Evolutionary conservation across 169 alveolate genomes (phyloP).

Genomic region (Plasmodium falciparum): DNA sequence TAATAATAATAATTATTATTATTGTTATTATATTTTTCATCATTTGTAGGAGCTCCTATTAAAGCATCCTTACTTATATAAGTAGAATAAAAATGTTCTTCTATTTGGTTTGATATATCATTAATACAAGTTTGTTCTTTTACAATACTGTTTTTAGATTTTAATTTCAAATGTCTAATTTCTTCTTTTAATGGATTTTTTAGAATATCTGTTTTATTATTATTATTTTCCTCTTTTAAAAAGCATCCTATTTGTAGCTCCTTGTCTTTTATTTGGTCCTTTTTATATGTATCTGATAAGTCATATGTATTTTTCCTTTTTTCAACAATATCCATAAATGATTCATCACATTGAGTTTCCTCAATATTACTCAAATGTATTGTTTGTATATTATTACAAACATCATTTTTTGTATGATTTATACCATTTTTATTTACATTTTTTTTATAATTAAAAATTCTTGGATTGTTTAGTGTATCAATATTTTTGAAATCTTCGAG

Average conservation of each 20-base stretch:
- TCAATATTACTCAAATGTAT: background rate
- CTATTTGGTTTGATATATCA: background rate
- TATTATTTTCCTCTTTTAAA: constrained; percentile 4
- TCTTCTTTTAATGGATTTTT: constrained; percentile 1
- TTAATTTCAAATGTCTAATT: background rate
- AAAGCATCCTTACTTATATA: too few species aligned
- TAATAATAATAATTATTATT: too few species aligned
- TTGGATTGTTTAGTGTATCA: background rate
- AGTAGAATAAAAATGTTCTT: too few species aligned
- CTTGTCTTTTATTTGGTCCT: constrained; percentile 13
- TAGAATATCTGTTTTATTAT: background rate
- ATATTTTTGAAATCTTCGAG: background rate
- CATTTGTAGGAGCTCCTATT: too few species aligned
- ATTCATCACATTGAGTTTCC: background rate
- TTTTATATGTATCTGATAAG: background rate
- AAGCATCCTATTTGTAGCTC: constrained; percentile 6
- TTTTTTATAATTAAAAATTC: background rate
- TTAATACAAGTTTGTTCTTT: too few species aligned
- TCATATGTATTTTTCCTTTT: constrained; percentile 1
- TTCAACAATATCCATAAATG: background rate
- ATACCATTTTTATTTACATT: background rate
- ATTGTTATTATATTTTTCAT: too few species aligned
- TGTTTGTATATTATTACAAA: background rate
- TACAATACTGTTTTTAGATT: too few species aligned
- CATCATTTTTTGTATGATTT: background rate